Percentiles rank a stretch among this genome's conserved stretches.
These are phyloP conservation scores for Prinsepia uniflora DNA, from an alignment of 306 rosid species.

Conservation along the genomic window DNA sequence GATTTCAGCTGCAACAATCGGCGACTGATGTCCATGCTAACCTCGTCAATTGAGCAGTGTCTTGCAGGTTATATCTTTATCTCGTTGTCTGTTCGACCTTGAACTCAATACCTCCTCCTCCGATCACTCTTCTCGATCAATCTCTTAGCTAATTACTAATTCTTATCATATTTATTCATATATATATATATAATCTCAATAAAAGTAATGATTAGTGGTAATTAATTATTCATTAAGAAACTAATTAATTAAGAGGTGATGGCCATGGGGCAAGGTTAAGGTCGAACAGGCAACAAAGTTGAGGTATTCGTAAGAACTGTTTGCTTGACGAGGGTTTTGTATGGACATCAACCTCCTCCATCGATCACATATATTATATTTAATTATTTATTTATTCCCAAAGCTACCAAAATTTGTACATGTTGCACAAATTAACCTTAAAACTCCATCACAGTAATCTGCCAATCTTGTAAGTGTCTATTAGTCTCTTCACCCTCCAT, in stretches of 20 bases:
- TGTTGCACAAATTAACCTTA: too few species aligned
- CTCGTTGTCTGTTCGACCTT: constrained; percentile 51
- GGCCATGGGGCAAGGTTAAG: neutral
- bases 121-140: too few species aligned
- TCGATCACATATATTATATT: too few species aligned
- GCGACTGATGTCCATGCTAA: constrained; percentile 26
- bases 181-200: too few species aligned
- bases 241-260: neutral
- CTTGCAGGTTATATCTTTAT: constrained; percentile 26
- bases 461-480: too few species aligned
- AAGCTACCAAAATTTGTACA: too few species aligned
- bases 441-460: too few species aligned
- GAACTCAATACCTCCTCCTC: neutral
- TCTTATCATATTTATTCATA: too few species aligned
- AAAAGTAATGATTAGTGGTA: neutral
- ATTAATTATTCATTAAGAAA: neutral
- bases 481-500: too few species aligned
- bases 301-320: constrained; percentile 28
- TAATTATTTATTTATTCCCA: too few species aligned
- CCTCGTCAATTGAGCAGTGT: constrained; percentile 30
- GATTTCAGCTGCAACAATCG: neutral
- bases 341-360: constrained; percentile 21
- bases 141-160: too few species aligned
- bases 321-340: constrained; percentile 27
- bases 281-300: constrained; percentile 24